phyloP scores from a whole-genome alignment of 2,329 filamentous ascomycete species.

The Cladophialophora bantiana region DNA sequence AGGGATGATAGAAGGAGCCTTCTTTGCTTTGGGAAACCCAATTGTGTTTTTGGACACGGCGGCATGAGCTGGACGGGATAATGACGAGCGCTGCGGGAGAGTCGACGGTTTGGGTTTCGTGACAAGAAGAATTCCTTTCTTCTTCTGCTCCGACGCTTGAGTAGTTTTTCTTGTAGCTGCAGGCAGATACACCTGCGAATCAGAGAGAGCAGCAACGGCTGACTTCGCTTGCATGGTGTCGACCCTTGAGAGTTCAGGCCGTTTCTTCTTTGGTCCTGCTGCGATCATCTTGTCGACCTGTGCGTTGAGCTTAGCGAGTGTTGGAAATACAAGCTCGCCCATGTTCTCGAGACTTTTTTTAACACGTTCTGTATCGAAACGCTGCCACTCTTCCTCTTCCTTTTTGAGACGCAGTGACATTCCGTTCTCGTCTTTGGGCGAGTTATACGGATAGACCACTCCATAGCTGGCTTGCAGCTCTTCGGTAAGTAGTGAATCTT shows the following conservation, averaged over 20 bases:
- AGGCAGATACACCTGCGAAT: conserved; percentile 44
- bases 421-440: conserved; percentile 61
- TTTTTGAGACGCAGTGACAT: conserved; percentile 67
- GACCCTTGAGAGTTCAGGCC: conserved; percentile 41
- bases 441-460: conserved; percentile 55
- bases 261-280: conserved; percentile 62
- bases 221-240: conserved; percentile 51
- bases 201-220: conserved; percentile 50
- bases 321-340: conserved; percentile 40
- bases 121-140: conserved; percentile 45
- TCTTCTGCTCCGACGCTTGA: conserved; percentile 49
- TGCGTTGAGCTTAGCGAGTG: conserved; percentile 47
- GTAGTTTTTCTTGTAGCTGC: conserved; percentile 46
- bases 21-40: conserved; percentile 81
- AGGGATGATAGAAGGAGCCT: conserved; percentile 52
- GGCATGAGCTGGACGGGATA: conserved; percentile 66
- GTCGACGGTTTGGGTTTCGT: conserved; percentile 14
- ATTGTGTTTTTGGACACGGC: conserved; percentile 80
- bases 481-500: conserved; percentile 59
- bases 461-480: conserved; percentile 62
- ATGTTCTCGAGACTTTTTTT: conserved; percentile 47
- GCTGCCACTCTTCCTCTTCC: conserved; percentile 72
- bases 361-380: conserved; percentile 67
- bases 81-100: conserved; percentile 57
- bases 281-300: conserved; percentile 71